phyloP scores from a whole-genome alignment of 495 filamentous ascomycete species.

The Penicillium ucsense region DNA sequence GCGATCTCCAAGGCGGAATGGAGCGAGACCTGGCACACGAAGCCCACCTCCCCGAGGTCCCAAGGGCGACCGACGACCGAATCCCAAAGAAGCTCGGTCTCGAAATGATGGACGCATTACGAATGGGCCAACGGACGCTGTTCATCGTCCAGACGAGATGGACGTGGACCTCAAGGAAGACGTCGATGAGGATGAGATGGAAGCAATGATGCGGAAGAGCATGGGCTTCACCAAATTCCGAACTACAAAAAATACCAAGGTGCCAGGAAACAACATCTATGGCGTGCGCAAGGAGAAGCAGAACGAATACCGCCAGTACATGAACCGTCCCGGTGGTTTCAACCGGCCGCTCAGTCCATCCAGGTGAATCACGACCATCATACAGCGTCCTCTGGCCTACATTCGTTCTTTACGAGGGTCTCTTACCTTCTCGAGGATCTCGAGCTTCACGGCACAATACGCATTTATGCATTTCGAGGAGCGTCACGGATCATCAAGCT shows the following conservation, averaged over 20 bases:
- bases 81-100: constrained; percentile 22
- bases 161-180: constrained; percentile 37
- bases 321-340: constrained; percentile 96
- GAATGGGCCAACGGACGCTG: constrained; percentile 16
- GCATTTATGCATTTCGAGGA: constrained; percentile 23
- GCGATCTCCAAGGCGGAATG: constrained; percentile 30
- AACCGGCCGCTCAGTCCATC: constrained; percentile 77
- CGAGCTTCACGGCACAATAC: constrained; percentile 9
- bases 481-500: background rate
- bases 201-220: constrained; percentile 66
- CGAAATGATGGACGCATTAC: constrained; percentile 14
- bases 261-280: constrained; percentile 79
- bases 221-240: constrained; percentile 86
- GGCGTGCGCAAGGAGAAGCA: constrained; percentile 89
- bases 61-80: constrained; percentile 22
- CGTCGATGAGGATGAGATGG: constrained; percentile 56
- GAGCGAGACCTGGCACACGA: constrained; percentile 20
- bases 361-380: constrained; percentile 12
- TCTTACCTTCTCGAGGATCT: constrained; percentile 1
- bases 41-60: constrained; percentile 28
- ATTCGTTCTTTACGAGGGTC: background rate
- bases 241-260: constrained; percentile 82
- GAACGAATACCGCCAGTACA: constrained; percentile 94
- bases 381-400: background rate
- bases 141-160: constrained; percentile 28